phyloP scores from a whole-genome alignment of 2,329 filamentous ascomycete species.

The Chrysoporthe puriensis region DNA sequence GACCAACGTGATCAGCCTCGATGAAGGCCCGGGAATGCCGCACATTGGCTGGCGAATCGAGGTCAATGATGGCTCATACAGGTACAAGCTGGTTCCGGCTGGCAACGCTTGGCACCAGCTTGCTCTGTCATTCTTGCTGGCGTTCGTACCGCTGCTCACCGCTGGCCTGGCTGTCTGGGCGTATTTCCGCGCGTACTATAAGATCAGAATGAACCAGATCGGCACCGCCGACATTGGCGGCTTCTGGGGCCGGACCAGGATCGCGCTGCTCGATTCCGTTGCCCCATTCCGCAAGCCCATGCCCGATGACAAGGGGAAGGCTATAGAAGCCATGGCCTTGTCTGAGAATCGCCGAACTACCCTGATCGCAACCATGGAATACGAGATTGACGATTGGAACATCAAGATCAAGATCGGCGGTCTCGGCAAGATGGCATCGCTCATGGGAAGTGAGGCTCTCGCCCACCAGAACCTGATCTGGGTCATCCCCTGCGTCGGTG shows the following conservation, averaged over 20 bases:
- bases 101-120: constrained; percentile 58
- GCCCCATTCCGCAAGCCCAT: constrained; percentile 26
- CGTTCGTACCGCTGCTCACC: constrained; percentile 54
- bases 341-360: constrained; percentile 25
- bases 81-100: constrained; percentile 55
- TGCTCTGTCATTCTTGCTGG: constrained; percentile 55
- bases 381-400: constrained; percentile 71
- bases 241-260: constrained; percentile 27
- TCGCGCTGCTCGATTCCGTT: constrained; percentile 12
- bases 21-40: constrained; percentile 54
- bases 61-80: constrained; percentile 57
- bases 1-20: constrained; percentile 59
- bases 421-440: constrained; percentile 70
- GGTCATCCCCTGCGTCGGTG: constrained; percentile 66
- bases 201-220: constrained; percentile 61
- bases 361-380: constrained; percentile 51
- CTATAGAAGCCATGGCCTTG: constrained; percentile 33
- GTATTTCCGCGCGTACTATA: constrained; percentile 59
- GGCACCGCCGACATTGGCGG: constrained; percentile 45
- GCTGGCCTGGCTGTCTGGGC: constrained; percentile 54
- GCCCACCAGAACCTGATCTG: constrained; percentile 68
- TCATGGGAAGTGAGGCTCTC: constrained; percentile 67
- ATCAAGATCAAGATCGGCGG: constrained; percentile 75
- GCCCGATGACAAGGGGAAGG: constrained; percentile 14
- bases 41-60: constrained; percentile 58